Evolutionary conservation across 139 green algal genomes (phyloP), one percentile per base, ranked within the genome.

Genomic region (Picochlorum sp.): DNA sequence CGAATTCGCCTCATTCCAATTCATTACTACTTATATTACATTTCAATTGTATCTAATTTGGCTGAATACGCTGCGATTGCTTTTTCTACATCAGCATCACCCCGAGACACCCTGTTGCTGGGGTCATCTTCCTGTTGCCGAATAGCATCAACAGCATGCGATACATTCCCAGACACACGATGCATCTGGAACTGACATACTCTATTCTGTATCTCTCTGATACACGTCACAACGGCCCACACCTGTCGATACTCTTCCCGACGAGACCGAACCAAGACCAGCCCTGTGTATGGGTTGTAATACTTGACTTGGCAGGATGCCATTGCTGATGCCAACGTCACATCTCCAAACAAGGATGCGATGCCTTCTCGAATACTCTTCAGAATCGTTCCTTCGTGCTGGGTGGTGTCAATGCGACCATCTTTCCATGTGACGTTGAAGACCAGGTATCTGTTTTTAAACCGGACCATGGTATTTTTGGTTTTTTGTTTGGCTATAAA

Each of bases 381-480:
- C 8, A 41, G 34, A 41, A 41, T 41, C 7, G 34, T 41, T 41
- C 34, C 34, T 41, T 41, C 34, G 34, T 41, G 34, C 34, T 41
- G 34, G 8, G 34, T 4, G 8, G 73, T 65, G 31, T 80, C 70
- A 2, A 75, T 38, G 10, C 65, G 63, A 21, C 72, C 68, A 37
- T 82, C 76, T 61, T 81, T 81, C 73, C 68, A 82, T 0, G 26
- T 23, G 15, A 82, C 2, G 45, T 80, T 56, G 18, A 80, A 72
- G 9, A 81, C 26, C 31, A 82, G 2, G 49, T 77, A 82, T 23
- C 76, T 70, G 47, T 80, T 80, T 54, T 74, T 70, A 60, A 74
- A 81, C 45, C 76, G 63, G 3, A 81, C 72, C 73, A 80, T 80
- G 24, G 1, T 62, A 18, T 26, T 30, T 6, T 30, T 23, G 21